These are phyloP conservation scores for Stephanodiscus minutulus DNA, from an alignment of 108 stramenopile species.

Conservation along the genomic window DNA sequence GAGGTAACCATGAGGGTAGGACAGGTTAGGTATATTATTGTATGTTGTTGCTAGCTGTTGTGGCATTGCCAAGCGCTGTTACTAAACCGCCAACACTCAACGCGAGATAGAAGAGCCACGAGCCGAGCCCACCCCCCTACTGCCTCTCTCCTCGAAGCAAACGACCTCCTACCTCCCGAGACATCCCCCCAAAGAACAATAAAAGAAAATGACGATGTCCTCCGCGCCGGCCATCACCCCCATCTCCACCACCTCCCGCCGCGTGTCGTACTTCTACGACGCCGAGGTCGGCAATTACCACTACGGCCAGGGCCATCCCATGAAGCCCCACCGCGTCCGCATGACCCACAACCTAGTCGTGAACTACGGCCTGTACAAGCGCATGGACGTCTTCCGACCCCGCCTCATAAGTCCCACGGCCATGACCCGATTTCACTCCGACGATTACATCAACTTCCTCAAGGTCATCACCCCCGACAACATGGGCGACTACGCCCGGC, in stretches of 20 bases:
- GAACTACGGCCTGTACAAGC: slow-evolving; percentile 92
- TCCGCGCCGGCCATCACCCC: neutral
- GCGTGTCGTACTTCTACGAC: slow-evolving; percentile 97
- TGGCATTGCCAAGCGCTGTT: no score
- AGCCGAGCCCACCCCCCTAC: no score
- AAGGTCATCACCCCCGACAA: slow-evolving; percentile 95
- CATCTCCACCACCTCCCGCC: slow-evolving; percentile 52
- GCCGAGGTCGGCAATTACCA: slow-evolving; percentile 94
- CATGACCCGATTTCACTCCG: slow-evolving; percentile 94
- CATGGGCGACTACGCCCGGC: slow-evolving; percentile 63
- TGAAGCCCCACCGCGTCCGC: slow-evolving; percentile 98
- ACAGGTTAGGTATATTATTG: no score
- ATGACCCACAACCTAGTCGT: slow-evolving; percentile 97
- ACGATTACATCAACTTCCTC: slow-evolving; percentile 97
- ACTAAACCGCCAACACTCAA: no score
- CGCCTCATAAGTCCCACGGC: slow-evolving; percentile 86
- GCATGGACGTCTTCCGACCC: slow-evolving; percentile 99
- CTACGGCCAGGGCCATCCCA: slow-evolving; percentile 99
- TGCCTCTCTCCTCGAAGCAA: no score
- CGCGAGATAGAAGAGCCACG: no score
- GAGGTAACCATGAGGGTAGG: no score
- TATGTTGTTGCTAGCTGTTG: no score
- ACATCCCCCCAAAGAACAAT: no score
- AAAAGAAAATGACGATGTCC: slow-evolving; percentile 4
- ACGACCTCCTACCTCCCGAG: no score